A percentile compares a stretch with the other conserved stretches of the same genome.
phyloP scores from a whole-genome alignment of 148 eudicot genomes.

The Vaccinium macrocarpon region DNA sequence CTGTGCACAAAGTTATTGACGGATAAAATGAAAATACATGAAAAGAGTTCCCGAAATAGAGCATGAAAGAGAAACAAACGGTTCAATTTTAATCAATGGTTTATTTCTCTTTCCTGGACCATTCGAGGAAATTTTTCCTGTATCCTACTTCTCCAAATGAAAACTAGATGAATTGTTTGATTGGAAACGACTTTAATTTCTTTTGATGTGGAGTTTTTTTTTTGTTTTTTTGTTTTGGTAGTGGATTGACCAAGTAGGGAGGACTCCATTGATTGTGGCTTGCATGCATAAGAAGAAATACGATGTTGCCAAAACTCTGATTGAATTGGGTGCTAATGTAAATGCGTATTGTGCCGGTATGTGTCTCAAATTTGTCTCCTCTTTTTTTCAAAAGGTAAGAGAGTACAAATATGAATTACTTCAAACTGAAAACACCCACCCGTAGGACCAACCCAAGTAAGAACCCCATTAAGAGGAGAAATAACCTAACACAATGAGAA shows the following conservation, averaged over 20 bases:
- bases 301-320: slow-evolving; percentile 68
- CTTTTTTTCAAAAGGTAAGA: too few relatives aligned
- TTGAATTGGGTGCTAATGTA: slow-evolving; percentile 93
- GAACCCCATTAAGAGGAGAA: too few relatives aligned
- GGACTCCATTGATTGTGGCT: slow-evolving; percentile 77
- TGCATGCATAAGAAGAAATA: slow-evolving; percentile 59
- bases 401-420: too few relatives aligned
- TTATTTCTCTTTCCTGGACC: background rate
- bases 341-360: slow-evolving; percentile 89
- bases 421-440: too few relatives aligned
- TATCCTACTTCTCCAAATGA: background rate
- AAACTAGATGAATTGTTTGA: background rate
- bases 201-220: background rate
- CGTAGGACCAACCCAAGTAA: too few relatives aligned
- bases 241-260: slow-evolving; percentile 86
- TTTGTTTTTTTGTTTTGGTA: slow-evolving; percentile 19
- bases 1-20: background rate
- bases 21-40: too few relatives aligned
- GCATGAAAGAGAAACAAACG: too few relatives aligned
- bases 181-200: background rate
- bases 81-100: too few relatives aligned
- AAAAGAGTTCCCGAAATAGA: too few relatives aligned
- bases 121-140: background rate
- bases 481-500: too few relatives aligned
- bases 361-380: background rate